Percentiles rank a stretch among this genome's conserved stretches.
These are phyloP conservation scores for Aspergillus fijiensis DNA, from an alignment of 2,329 filamentous ascomycete genomes.

Conservation along the genomic window DNA sequence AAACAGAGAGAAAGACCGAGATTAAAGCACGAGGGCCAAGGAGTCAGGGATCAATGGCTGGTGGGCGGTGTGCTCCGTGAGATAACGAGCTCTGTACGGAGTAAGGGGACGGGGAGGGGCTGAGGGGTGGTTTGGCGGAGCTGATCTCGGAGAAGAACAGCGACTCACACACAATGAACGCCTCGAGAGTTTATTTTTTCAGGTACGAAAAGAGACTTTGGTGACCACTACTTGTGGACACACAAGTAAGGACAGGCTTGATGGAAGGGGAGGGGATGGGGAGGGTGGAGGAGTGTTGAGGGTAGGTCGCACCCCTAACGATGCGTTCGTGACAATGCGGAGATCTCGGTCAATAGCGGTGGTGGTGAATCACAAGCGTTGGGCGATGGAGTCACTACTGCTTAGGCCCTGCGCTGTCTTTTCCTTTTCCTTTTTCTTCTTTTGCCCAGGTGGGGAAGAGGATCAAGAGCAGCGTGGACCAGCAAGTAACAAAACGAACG, in stretches of 20 bases:
- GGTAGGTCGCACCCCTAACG: conserved; percentile 13
- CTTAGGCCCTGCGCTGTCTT: conserved; percentile 17
- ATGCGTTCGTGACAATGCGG: conserved; percentile 32
- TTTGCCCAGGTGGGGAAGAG: background rate
- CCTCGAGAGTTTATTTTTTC: conserved; percentile 31
- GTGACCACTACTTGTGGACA: conserved; percentile 9
- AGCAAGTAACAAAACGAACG: conserved; percentile 27
- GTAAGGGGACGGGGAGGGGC: conserved; percentile 39
- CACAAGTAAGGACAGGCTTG: conserved; percentile 24
- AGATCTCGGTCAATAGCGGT: conserved; percentile 30
- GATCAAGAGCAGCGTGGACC: conserved; percentile 15
- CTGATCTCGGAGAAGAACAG: conserved; percentile 28
- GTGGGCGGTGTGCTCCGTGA: conserved; percentile 34
- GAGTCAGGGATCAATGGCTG: conserved; percentile 16
- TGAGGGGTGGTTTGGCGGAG: conserved; percentile 36
- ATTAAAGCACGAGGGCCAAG: conserved; percentile 19
- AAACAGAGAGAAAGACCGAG: conserved; percentile 13
- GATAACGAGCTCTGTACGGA: conserved; percentile 35
- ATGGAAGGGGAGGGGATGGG: background rate
- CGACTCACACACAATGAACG: conserved; percentile 42
- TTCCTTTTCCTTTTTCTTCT: background rate
- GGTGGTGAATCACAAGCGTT: conserved; percentile 25
- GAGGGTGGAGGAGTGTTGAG: conserved; percentile 11
- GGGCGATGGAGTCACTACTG: conserved; percentile 9
- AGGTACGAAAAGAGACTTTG: conserved; percentile 12